These are phyloP conservation scores for Zygotorulaspora chibaensis DNA, from an alignment of 805 yeast genomes.

Conservation along the genomic window DNA sequence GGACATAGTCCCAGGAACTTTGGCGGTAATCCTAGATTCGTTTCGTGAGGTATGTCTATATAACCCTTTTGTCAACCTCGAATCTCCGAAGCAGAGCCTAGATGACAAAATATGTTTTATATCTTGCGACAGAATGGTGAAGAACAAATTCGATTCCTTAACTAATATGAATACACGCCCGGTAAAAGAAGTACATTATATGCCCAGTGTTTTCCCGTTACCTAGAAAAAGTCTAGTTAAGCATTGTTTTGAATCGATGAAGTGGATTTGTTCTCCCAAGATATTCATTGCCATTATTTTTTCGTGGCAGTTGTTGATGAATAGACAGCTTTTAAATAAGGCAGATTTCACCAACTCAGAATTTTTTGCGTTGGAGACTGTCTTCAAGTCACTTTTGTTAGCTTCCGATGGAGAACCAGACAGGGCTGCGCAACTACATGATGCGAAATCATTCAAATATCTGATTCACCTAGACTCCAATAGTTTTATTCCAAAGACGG, in stretches of 20 bases:
- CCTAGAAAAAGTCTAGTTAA: slow-evolving; percentile 11
- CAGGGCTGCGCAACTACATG: slow-evolving; percentile 1
- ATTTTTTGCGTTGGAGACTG: slow-evolving; percentile 9
- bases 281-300: slow-evolving; percentile 17
- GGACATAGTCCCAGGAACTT: slow-evolving; percentile 12
- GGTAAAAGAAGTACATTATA: neutral
- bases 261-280: slow-evolving; percentile 16
- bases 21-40: slow-evolving; percentile 17
- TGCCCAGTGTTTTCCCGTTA: slow-evolving; percentile 16
- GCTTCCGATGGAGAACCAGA: neutral
- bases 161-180: slow-evolving; percentile 28
- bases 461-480: slow-evolving; percentile 33
- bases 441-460: slow-evolving; percentile 16
- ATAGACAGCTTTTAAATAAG: neutral
- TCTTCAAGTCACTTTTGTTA: slow-evolving; percentile 11
- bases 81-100: slow-evolving; percentile 38
- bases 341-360: neutral
- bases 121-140: slow-evolving; percentile 37
- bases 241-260: slow-evolving; percentile 21
- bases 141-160: slow-evolving; percentile 50
- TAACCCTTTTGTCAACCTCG: slow-evolving; percentile 30
- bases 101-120: slow-evolving; percentile 41
- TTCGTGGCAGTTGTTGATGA: slow-evolving; percentile 22
- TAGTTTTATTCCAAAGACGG: slow-evolving; percentile 58
- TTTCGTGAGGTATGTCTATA: slow-evolving; percentile 35